Evolutionary conservation across 148 eudicot genomes (phyloP).

Genomic region (Limonium bicolor): DNA sequence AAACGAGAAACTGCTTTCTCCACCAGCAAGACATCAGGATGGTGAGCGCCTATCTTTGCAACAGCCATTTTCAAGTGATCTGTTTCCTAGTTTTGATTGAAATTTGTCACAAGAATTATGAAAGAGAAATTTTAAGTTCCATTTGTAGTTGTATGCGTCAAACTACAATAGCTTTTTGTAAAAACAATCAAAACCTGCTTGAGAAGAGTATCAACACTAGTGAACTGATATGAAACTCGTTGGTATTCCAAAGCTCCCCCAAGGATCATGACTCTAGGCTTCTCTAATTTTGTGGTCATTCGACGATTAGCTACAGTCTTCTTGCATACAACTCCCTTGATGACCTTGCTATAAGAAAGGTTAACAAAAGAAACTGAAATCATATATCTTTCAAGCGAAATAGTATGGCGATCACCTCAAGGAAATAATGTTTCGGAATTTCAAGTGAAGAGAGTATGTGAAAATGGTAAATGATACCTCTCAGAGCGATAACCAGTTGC

Average conservation of each 20-base stretch:
- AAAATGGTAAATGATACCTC: slow-evolving; percentile 50
- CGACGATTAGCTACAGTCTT: slow-evolving; percentile 93
- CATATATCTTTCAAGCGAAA: too few relatives aligned
- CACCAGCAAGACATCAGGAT: slow-evolving; percentile 72
- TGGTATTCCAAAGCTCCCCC: slow-evolving; percentile 98
- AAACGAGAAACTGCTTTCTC: slow-evolving; percentile 94
- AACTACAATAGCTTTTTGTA: slow-evolving; percentile 1
- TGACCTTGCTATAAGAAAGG: slow-evolving; percentile 41
- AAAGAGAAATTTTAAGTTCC: neutral
- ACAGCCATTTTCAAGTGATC: slow-evolving; percentile 99
- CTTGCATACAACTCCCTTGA: slow-evolving; percentile 92
- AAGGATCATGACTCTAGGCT: slow-evolving; percentile 73
- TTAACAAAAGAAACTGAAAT: too few relatives aligned
- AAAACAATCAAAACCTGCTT: slow-evolving; percentile 54
- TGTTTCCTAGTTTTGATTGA: slow-evolving; percentile 47
- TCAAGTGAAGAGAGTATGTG: too few relatives aligned
- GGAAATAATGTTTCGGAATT: too few relatives aligned
- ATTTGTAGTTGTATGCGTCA: neutral
- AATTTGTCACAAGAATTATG: slow-evolving; percentile 1
- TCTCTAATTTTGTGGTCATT: slow-evolving; percentile 78
- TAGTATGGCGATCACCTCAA: too few relatives aligned
- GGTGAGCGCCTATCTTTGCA: slow-evolving; percentile 79
- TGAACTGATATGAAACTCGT: slow-evolving; percentile 68
- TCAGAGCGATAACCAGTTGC: slow-evolving; percentile 73
- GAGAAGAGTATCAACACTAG: slow-evolving; percentile 86